Evolutionary conservation across 2,329 filamentous ascomycete species (phyloP).

Genomic region (Xylariaceae sp.): DNA sequence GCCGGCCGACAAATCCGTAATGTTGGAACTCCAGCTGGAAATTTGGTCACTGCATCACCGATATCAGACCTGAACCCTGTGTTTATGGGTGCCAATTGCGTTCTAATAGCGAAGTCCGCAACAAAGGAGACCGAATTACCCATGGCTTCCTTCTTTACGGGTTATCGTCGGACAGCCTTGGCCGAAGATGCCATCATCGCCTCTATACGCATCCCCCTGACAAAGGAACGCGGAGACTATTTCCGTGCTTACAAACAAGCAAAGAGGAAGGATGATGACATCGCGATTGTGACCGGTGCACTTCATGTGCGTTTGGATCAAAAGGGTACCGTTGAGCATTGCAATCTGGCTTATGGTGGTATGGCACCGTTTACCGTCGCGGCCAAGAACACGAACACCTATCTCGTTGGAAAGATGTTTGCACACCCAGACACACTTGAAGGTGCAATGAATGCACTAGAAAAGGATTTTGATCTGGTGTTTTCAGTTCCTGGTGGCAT

Average conservation of each 20-base stretch:
- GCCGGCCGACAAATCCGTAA: constrained; percentile 94
- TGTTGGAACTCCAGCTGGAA: constrained; percentile 94
- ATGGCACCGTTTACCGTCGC: constrained; percentile 92
- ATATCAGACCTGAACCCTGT: constrained; percentile 97
- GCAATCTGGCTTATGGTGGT: constrained; percentile 85
- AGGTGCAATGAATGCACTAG: constrained; percentile 85
- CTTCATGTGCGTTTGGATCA: constrained; percentile 71
- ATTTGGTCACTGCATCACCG: constrained; percentile 88
- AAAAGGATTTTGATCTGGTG: constrained; percentile 80
- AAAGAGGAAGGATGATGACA: constrained; percentile 97
- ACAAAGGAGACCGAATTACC: constrained; percentile 77
- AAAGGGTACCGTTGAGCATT: constrained; percentile 67
- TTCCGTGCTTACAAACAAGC: constrained; percentile 93
- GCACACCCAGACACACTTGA: constrained; percentile 81
- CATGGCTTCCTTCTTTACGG: constrained; percentile 89
- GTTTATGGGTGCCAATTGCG: constrained; percentile 81
- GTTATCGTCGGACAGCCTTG: constrained; percentile 82
- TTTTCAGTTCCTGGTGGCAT: constrained; percentile 96
- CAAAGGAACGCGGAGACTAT: constrained; percentile 72
- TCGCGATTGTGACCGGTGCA: constrained; percentile 92
- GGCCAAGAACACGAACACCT: constrained; percentile 74
- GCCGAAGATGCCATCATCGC: constrained; percentile 80
- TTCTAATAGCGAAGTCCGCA: constrained; percentile 75
- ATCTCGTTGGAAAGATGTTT: constrained; percentile 73
- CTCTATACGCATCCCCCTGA: constrained; percentile 79